Evolutionary conservation across 2,329 filamentous ascomycete genomes (phyloP).

Genomic region (Trichophyton simii): DNA sequence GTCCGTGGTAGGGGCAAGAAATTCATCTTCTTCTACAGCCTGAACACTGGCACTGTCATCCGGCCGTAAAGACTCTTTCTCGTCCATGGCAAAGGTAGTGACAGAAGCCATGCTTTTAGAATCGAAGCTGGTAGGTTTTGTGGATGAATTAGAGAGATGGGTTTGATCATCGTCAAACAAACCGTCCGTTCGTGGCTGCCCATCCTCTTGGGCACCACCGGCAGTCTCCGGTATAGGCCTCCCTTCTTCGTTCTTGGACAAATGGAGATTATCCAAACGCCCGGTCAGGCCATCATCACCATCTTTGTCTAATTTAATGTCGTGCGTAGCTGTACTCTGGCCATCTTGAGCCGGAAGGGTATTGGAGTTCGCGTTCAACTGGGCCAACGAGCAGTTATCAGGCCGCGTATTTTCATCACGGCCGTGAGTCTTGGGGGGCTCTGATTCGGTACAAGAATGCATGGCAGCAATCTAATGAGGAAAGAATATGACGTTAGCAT

Average conservation of each 20-base stretch:
- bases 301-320: not conserved
- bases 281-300: constrained; percentile 22
- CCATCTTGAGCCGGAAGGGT: not conserved
- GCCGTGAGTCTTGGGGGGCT: constrained; percentile 17
- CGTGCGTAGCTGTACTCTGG: not conserved
- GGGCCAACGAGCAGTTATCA: not conserved
- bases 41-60: constrained; percentile 94
- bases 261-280: constrained; percentile 23
- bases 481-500: no score
- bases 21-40: constrained; percentile 81
- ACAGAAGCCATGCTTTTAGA: constrained; percentile 90
- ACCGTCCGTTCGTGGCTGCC: constrained; percentile 25
- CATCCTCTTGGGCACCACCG: constrained; percentile 20
- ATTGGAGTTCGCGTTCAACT: not conserved
- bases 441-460: constrained; percentile 23
- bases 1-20: constrained; percentile 43
- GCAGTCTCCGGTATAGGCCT: constrained; percentile 15
- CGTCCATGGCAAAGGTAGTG: constrained; percentile 89
- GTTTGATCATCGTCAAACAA: constrained; percentile 37
- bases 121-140: constrained; percentile 80
- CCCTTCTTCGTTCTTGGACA: constrained; percentile 20
- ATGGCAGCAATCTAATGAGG: constrained; percentile 32
- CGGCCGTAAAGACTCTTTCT: constrained; percentile 86
- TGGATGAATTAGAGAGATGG: constrained; percentile 47
- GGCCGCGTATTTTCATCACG: not conserved